Conservation (phyloP, 2,329 filamentous ascomycete genomes). For the Ascomycota sp. region DNA sequence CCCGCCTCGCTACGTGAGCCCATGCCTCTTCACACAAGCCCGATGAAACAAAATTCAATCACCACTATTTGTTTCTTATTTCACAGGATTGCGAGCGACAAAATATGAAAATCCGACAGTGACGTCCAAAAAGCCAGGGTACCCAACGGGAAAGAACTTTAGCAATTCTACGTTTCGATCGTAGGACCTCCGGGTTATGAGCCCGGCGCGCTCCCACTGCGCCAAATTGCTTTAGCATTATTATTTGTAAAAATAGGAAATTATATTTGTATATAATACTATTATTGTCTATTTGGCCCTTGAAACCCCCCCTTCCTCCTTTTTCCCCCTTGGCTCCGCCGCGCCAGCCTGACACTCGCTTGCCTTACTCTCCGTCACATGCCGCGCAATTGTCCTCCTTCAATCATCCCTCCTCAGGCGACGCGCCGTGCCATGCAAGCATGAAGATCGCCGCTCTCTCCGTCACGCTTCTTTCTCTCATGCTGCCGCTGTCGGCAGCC, state of each 20-base stretch:
- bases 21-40: too few species aligned
- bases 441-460: slow-evolving; percentile 56
- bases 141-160: slow-evolving; percentile 3
- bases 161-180: slow-evolving; percentile 13
- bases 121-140: not conserved
- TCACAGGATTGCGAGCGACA: not conserved
- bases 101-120: not conserved
- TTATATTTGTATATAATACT: too few species aligned
- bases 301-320: not conserved
- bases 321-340: not conserved
- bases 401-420: not conserved
- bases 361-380: not conserved
- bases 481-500: slow-evolving; percentile 47
- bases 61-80: too few species aligned
- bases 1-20: too few species aligned
- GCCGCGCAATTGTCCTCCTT: too few species aligned
- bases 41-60: too few species aligned
- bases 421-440: slow-evolving; percentile 18
- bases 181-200: slow-evolving; percentile 11
- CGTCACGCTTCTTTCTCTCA: slow-evolving; percentile 46
- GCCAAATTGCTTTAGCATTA: slow-evolving; percentile 10
- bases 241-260: too few species aligned
- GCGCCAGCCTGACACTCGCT: not conserved
- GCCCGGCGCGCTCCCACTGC: slow-evolving; percentile 11
- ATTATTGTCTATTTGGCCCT: too few species aligned